These are phyloP conservation scores for Tanacetum coccineum DNA, from an alignment of 129 eudicot genomes.

Conservation along the genomic window DNA sequence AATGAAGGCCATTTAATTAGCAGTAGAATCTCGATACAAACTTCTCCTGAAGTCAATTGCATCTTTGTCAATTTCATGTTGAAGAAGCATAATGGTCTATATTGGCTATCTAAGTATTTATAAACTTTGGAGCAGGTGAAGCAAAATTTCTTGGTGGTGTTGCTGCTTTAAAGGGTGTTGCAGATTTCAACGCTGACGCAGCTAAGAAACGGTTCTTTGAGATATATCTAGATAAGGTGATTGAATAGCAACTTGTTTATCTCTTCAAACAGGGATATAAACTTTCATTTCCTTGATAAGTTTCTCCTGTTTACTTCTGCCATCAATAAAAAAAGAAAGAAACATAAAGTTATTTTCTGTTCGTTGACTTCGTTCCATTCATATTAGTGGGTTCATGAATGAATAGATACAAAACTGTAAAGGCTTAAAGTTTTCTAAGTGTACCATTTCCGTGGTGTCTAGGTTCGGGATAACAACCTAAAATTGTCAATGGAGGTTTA, in stretches of 20 bases:
- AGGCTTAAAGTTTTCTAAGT: no score
- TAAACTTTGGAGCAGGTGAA: conserved; percentile 52
- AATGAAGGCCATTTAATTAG: no score
- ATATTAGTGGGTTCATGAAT: no score
- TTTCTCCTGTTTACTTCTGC: neutral
- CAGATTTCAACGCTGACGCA: conserved; percentile 60
- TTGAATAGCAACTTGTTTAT: neutral
- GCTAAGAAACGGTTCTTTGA: conserved; percentile 95
- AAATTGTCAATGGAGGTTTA: conserved; percentile 5
- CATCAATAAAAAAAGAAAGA: no score
- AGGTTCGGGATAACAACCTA: neutral
- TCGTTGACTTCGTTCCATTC: no score
- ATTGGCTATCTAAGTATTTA: conserved; percentile 8
- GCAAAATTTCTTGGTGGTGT: conserved; percentile 98
- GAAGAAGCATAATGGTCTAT: neutral
- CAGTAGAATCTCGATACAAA: neutral
- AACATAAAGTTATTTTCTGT: no score
- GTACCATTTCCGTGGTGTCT: no score
- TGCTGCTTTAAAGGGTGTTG: conserved; percentile 76
- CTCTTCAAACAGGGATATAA: neutral
- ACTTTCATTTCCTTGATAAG: neutral
- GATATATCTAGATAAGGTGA: conserved; percentile 89
- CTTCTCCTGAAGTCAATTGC: neutral
- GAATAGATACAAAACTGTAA: no score
- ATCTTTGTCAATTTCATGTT: neutral